These are phyloP conservation scores for Mycena chlorophos DNA, from an alignment of 768 basidiomycete genomes.

Conservation along the genomic window DNA sequence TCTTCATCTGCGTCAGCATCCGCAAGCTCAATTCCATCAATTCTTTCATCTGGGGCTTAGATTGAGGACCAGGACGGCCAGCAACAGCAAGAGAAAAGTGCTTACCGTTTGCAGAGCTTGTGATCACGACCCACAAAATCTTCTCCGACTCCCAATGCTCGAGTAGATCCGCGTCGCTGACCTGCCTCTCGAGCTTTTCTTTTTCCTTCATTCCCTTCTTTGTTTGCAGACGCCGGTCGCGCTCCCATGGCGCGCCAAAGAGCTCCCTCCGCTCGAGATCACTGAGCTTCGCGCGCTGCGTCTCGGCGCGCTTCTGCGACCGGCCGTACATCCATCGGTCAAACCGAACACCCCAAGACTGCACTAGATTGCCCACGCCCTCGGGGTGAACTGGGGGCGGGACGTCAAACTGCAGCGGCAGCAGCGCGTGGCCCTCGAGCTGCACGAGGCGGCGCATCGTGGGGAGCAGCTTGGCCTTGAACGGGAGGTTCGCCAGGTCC, in stretches of 20 bases:
- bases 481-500: constrained; percentile 7
- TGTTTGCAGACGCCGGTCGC: background rate
- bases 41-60: constrained; percentile 18
- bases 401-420: constrained; percentile 23
- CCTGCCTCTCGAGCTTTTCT: constrained; percentile 19
- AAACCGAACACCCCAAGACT: constrained; percentile 20
- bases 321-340: constrained; percentile 17
- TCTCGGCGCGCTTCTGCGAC: constrained; percentile 6
- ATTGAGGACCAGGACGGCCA: background rate
- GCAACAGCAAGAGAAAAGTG: background rate
- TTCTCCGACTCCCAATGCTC: constrained; percentile 25
- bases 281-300: too few relatives aligned
- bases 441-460: constrained; percentile 24
- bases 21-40: constrained; percentile 23
- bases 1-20: constrained; percentile 15
- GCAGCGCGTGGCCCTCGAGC: constrained; percentile 23
- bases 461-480: background rate
- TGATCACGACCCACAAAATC: constrained; percentile 27
- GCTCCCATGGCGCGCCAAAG: background rate
- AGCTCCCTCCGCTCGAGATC: too few relatives aligned
- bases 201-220: constrained; percentile 4
- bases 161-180: constrained; percentile 23
- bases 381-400: constrained; percentile 26
- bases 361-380: constrained; percentile 18
- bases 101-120: constrained; percentile 25